phyloP scores from a whole-genome alignment of 2,329 filamentous ascomycete genomes.

The Epichloe gansuensis region DNA sequence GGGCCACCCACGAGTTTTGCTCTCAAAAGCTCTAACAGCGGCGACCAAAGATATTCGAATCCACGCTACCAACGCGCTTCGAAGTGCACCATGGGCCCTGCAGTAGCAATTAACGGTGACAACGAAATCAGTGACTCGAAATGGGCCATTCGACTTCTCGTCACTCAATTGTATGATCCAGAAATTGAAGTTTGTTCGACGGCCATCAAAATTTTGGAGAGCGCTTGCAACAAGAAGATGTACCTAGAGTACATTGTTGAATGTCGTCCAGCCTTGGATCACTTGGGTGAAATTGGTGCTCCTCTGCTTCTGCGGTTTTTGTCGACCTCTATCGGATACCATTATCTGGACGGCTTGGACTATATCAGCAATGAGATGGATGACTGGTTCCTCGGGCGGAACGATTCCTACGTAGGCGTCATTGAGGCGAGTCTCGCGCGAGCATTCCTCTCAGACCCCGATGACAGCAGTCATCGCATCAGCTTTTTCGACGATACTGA shows the following conservation, averaged over 20 bases:
- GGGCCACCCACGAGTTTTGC: constrained; percentile 80
- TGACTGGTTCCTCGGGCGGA: constrained; percentile 95
- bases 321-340: constrained; percentile 92
- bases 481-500: constrained; percentile 48
- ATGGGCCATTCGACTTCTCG: constrained; percentile 93
- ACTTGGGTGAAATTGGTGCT: constrained; percentile 91
- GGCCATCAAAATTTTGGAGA: constrained; percentile 92
- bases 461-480: constrained; percentile 44
- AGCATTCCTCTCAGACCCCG: constrained; percentile 59
- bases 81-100: constrained; percentile 64
- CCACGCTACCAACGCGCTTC: constrained; percentile 72
- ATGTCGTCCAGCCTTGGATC: constrained; percentile 86
- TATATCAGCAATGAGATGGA: constrained; percentile 99
- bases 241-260: constrained; percentile 94
- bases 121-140: constrained; percentile 56
- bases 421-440: constrained; percentile 93
- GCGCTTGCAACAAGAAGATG: constrained; percentile 85
- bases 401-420: constrained; percentile 87
- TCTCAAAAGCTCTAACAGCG: constrained; percentile 87
- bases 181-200: constrained; percentile 95
- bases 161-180: constrained; percentile 96
- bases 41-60: constrained; percentile 88
- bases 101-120: constrained; percentile 25
- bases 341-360: constrained; percentile 91
- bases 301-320: constrained; percentile 84